Evolutionary conservation across 345 rosid genomes (phyloP).

Genomic region (Lepidium africanum): DNA sequence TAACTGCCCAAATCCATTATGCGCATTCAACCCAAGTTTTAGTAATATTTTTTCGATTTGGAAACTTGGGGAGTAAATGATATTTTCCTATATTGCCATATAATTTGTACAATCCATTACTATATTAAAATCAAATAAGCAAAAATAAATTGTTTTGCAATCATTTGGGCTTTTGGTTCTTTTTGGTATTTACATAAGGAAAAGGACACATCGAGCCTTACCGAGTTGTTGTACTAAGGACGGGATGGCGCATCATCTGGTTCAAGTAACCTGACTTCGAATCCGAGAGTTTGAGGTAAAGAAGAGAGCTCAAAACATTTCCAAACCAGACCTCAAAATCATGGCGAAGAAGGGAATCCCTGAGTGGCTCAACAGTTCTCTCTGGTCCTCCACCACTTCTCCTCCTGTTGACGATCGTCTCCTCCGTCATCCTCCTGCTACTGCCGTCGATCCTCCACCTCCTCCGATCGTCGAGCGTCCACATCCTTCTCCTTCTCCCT

Average conservation of each 20-base stretch:
- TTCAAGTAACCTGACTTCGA: background rate
- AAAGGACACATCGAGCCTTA: background rate
- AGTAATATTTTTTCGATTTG: too few relatives aligned
- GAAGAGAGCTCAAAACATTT: background rate
- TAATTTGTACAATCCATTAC: too few relatives aligned
- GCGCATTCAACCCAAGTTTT: too few relatives aligned
- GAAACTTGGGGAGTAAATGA: too few relatives aligned
- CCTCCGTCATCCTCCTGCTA: conserved; percentile 23
- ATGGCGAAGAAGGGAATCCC: conserved; percentile 83
- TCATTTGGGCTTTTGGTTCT: too few relatives aligned
- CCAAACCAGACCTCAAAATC: background rate
- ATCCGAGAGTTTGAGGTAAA: background rate
- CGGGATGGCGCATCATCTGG: background rate
- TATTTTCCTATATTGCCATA: too few relatives aligned
- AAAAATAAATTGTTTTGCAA: too few relatives aligned
- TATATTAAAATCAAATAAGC: too few relatives aligned
- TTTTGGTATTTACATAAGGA: background rate
- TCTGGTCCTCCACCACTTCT: conserved; percentile 52
- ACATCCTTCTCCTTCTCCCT: conserved; percentile 34
- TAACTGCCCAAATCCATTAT: too few relatives aligned
- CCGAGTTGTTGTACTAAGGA: background rate
- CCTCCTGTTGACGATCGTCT: conserved; percentile 41
- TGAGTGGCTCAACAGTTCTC: conserved; percentile 96
- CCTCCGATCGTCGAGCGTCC: conserved; percentile 24
- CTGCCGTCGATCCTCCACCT: conserved; percentile 24